Conservation (phyloP, 2,329 filamentous ascomycete species). For the Truncatella angustata region DNA sequence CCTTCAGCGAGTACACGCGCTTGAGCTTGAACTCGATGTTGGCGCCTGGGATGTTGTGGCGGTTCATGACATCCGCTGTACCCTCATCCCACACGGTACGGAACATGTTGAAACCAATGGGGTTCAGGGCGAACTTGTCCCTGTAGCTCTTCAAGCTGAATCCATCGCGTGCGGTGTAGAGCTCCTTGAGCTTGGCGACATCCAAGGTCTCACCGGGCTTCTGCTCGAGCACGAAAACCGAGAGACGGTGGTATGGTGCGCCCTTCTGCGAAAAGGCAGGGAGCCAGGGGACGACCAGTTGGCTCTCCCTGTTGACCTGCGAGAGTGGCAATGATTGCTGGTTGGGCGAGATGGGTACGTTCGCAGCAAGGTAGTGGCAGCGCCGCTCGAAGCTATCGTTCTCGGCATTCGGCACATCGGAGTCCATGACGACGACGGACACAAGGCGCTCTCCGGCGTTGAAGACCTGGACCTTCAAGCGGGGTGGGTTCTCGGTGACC, state of each 20-base stretch:
- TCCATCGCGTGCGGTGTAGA: slow-evolving; percentile 55
- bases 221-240: slow-evolving; percentile 82
- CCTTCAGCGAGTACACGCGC: slow-evolving; percentile 68
- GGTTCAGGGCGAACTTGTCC: slow-evolving; percentile 64
- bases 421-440: slow-evolving; percentile 81
- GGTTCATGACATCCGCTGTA: slow-evolving; percentile 83
- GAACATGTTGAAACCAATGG: slow-evolving; percentile 86
- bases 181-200: slow-evolving; percentile 52
- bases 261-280: slow-evolving; percentile 88
- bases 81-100: slow-evolving; percentile 85
- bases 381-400: slow-evolving; percentile 74
- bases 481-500: slow-evolving; percentile 71
- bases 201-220: slow-evolving; percentile 59
- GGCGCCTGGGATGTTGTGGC: slow-evolving; percentile 70
- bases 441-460: slow-evolving; percentile 78
- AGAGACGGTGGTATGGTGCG: slow-evolving; percentile 84
- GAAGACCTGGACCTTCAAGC: slow-evolving; percentile 82
- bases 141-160: slow-evolving; percentile 77
- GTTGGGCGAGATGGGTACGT: slow-evolving; percentile 52
- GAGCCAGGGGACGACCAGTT: slow-evolving; percentile 78
- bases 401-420: slow-evolving; percentile 81
- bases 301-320: slow-evolving; percentile 55
- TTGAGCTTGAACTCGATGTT: slow-evolving; percentile 83
- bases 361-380: slow-evolving; percentile 82
- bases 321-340: slow-evolving; percentile 64